These are phyloP conservation scores for Phytophthora pinifolia DNA, from an alignment of 352 stramenopile species.

Conservation along the genomic window DNA sequence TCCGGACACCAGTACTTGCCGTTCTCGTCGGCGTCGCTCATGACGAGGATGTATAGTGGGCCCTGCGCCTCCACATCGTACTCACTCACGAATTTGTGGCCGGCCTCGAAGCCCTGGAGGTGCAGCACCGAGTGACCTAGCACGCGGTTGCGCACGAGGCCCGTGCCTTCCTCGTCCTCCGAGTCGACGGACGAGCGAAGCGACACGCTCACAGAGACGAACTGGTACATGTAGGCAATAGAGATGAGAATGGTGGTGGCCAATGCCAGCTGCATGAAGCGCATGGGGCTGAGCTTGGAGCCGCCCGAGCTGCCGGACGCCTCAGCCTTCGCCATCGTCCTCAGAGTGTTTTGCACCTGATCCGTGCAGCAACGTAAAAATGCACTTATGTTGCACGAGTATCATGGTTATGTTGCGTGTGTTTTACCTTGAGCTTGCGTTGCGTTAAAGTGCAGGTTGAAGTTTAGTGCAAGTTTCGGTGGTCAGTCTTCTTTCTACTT, in stretches of 20 bases:
- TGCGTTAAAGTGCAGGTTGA: too few relatives aligned
- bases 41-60: conserved; percentile 73
- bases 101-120: conserved; percentile 70
- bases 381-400: neutral
- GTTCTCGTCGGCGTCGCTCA: conserved; percentile 65
- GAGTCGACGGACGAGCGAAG: conserved; percentile 28
- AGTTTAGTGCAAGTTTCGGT: neutral
- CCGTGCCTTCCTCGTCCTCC: conserved; percentile 17
- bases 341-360: conserved; percentile 5
- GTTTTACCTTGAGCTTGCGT: neutral
- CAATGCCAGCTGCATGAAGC: conserved; percentile 75
- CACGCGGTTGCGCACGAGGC: conserved; percentile 42
- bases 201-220: conserved; percentile 54
- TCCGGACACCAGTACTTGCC: conserved; percentile 84
- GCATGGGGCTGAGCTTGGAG: conserved; percentile 46
- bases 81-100: conserved; percentile 76
- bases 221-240: conserved; percentile 73
- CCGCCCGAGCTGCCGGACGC: conserved; percentile 1
- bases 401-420: neutral
- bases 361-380: neutral
- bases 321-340: conserved; percentile 18
- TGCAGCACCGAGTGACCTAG: conserved; percentile 62
- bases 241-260: conserved; percentile 59
- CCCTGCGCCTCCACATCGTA: conserved; percentile 70
- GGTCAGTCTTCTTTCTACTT: too few relatives aligned